Evolutionary conservation across 192 early-diverging fungal genomes (phyloP), one percentile per base, ranked within the genome.

Genomic region (Spinellus fusiger): DNA sequence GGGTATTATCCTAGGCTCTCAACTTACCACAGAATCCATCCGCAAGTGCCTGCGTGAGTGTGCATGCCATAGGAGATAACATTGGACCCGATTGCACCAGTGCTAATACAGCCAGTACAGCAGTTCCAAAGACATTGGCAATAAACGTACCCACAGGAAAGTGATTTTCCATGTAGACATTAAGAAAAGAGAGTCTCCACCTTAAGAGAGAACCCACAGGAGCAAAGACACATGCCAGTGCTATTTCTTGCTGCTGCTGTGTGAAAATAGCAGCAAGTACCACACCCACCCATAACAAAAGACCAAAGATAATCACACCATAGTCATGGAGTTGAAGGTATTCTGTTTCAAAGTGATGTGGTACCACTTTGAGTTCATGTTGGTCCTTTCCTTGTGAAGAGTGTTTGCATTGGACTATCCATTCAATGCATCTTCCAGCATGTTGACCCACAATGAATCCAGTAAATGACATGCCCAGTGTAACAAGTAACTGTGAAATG

Each of bases 11-110:
- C 10, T 44, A 37, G 6, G 35, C n/a, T n/a, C n/a, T 37, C 35
- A 37, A 2, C 40, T 65, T 77, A 82, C 80, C 80, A 68, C 82
- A 84, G 27, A 77, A 78, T 7, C 82, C 82, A 71, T 81, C 77
- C 6, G 71, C 52, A 29, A 84, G 51, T 13, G 64, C 77, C 27
- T 66, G 64, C 5, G 77, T n/a, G 2, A 76, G 51, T 33, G 65
- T 49, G 44, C 79, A 81, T 9, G 59, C 51, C 4, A 73, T 49
- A 0, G 52, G 15, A n/a, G 56, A 61, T n/a, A 64, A 59, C 16
- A 40, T 20, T 5, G 48, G 28, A 25, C 77, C 73, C 50, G 75
- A 62, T 23, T 73, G 59, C 9, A 81, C 31, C 22, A 77, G 55
- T 28, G 70, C 60, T 1, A 81, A 50, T 16, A 70, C 59, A 6